phyloP scores from a whole-genome alignment of 2,329 filamentous ascomycete species.

The Pyrenophora seminiperda region DNA sequence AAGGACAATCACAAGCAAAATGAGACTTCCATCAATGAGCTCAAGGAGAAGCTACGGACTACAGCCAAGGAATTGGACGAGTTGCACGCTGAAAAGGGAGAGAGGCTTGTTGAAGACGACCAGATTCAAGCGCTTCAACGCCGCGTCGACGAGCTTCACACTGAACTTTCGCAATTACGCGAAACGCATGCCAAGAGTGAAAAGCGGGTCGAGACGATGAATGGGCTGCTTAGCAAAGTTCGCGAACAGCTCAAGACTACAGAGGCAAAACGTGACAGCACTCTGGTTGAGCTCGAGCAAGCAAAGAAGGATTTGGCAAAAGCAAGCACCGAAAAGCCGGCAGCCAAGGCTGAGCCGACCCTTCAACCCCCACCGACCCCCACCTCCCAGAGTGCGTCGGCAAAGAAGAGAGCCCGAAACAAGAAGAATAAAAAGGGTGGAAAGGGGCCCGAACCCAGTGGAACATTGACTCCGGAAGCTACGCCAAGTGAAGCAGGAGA shows the following conservation, averaged over 20 bases:
- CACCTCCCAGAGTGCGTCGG: slow-evolving; percentile 45
- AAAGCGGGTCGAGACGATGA: slow-evolving; percentile 60
- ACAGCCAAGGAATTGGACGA: slow-evolving; percentile 58
- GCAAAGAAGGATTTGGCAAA: slow-evolving; percentile 37
- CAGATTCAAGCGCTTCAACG: slow-evolving; percentile 33
- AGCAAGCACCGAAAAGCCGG: slow-evolving; percentile 21
- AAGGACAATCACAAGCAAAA: slow-evolving; percentile 50
- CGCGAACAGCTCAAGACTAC: slow-evolving; percentile 60
- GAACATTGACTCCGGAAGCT: slow-evolving; percentile 46
- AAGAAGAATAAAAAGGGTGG: slow-evolving; percentile 84
- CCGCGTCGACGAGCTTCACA: slow-evolving; percentile 41
- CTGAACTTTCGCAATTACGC: slow-evolving; percentile 37
- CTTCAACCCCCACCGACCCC: slow-evolving; percentile 28
- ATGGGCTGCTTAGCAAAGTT: slow-evolving; percentile 61
- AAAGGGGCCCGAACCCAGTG: slow-evolving; percentile 46
- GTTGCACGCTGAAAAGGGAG: slow-evolving; percentile 43
- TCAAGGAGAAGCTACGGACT: slow-evolving; percentile 37
- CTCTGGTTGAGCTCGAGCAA: slow-evolving; percentile 52
- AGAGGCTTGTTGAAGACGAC: slow-evolving; percentile 38
- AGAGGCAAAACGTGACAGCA: slow-evolving; percentile 54
- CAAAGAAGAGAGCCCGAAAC: slow-evolving; percentile 75
- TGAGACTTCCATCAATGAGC: slow-evolving; percentile 49
- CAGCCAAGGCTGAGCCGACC: slow-evolving; percentile 15
- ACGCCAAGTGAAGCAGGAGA: slow-evolving; percentile 48
- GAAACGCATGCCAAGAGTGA: slow-evolving; percentile 49